These are phyloP conservation scores for Yamadazyma insecticola DNA, from an alignment of 805 yeast genomes.

Conservation along the genomic window DNA sequence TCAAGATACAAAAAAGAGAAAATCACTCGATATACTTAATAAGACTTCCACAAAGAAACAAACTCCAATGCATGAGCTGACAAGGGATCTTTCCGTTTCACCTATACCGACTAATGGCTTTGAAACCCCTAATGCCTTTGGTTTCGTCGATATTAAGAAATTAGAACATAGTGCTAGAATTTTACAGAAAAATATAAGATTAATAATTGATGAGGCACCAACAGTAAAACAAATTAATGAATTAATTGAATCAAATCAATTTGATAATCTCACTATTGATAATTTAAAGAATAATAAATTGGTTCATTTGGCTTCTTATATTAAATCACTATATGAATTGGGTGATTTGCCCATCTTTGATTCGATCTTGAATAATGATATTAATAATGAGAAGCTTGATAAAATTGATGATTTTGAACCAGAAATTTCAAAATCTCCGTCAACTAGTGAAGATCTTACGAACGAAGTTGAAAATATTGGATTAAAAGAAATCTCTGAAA, in stretches of 20 bases:
- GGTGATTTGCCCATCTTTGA: slow-evolving; percentile 53
- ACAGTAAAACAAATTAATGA: slow-evolving; percentile 37
- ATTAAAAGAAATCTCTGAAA: neutral
- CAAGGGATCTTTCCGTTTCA: neutral
- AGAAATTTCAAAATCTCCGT: neutral
- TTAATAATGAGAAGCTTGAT: slow-evolving; percentile 4
- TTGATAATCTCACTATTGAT: slow-evolving; percentile 41
- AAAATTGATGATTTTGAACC: slow-evolving; percentile 4
- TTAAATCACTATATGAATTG: slow-evolving; percentile 49
- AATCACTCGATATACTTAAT: too few relatives aligned
- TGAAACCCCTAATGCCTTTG: slow-evolving; percentile 12
- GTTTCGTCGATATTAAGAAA: slow-evolving; percentile 34
- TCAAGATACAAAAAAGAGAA: too few relatives aligned
- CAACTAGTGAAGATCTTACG: neutral
- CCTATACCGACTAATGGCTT: neutral
- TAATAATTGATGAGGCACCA: slow-evolving; percentile 56
- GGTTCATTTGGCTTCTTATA: slow-evolving; percentile 53
- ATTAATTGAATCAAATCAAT: slow-evolving; percentile 24
- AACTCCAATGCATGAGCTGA: neutral
- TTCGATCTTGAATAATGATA: slow-evolving; percentile 9
- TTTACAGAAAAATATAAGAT: slow-evolving; percentile 47
- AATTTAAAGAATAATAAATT: slow-evolving; percentile 51
- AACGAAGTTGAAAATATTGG: neutral
- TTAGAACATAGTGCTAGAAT: slow-evolving; percentile 36
- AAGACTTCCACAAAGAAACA: neutral